Evolutionary conservation across 2,329 filamentous ascomycete genomes (phyloP).

Genomic region (Ambrosiella beaveri): DNA sequence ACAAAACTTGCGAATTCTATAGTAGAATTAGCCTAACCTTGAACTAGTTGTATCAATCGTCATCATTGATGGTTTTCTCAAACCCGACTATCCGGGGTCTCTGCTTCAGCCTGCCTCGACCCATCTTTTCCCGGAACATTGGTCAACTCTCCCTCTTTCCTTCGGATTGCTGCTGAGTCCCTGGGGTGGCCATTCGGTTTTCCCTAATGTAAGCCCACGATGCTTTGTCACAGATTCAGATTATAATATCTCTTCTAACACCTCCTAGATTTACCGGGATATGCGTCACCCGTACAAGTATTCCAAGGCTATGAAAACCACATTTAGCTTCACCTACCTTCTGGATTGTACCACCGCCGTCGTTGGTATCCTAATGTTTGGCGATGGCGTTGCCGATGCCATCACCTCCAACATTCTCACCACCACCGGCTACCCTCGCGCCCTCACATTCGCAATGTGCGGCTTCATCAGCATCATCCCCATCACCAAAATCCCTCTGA

Average conservation of each 20-base stretch:
- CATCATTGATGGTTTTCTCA: slow-evolving; percentile 71
- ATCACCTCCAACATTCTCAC: slow-evolving; percentile 79
- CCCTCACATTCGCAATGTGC: slow-evolving; percentile 62
- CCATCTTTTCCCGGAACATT: slow-evolving; percentile 68
- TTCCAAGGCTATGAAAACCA: slow-evolving; percentile 52
- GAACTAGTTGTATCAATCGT: slow-evolving; percentile 61
- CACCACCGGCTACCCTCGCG: slow-evolving; percentile 54
- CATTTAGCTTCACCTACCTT: slow-evolving; percentile 74
- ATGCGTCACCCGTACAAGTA: slow-evolving; percentile 70
- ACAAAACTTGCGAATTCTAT: neutral
- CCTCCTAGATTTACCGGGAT: slow-evolving; percentile 33
- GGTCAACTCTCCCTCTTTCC: slow-evolving; percentile 71
- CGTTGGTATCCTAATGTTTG: slow-evolving; percentile 85
- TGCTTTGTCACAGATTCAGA: neutral
- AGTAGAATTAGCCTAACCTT: neutral
- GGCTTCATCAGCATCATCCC: slow-evolving; percentile 84
- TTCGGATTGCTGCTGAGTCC: slow-evolving; percentile 78
- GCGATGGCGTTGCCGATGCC: slow-evolving; percentile 70
- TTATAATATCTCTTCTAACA: neutral
- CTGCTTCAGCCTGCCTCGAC: slow-evolving; percentile 64
- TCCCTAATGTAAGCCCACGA: slow-evolving; percentile 46
- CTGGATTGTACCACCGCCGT: slow-evolving; percentile 71
- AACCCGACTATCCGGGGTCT: slow-evolving; percentile 63
- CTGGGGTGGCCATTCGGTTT: slow-evolving; percentile 48
- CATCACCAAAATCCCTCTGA: slow-evolving; percentile 85